Evolutionary conservation across 2,329 filamentous ascomycete species (phyloP), one percentile per base, ranked within the genome.

Genomic region (Herpotrichia juniperi): DNA sequence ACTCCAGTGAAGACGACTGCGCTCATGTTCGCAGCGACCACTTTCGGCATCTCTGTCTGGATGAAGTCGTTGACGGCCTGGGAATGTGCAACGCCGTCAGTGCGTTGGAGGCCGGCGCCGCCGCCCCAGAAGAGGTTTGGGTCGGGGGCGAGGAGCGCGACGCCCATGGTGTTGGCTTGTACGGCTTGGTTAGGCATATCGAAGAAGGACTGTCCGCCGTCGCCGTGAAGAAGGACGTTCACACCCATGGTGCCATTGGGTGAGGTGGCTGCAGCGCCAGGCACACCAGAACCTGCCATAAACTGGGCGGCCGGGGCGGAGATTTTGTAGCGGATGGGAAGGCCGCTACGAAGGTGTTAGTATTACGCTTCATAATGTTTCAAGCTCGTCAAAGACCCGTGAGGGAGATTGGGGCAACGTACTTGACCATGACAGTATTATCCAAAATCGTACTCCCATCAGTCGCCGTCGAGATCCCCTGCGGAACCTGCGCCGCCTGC

Each of bases 1-100:
- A 85, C 83, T 14, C 83, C 83, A 0, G 81, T 85, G 70, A 85
- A 85, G 62, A 80, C 82, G 43, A 85, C 79, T 35, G 81, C 76
- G 31, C 70, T 73, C 21, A 67, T 59, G 66, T 86, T 77, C 54
- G 85, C 84, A 2, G 82, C 78, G 6, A 85, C 76, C 39, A 82
- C 73, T 51, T 81, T 74, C 4, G 82, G 79, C 9, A 85, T 73
- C 22, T 79, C 76, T 3, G 73, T 65, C 37, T 76, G 71, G 47
- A 85, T 72, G 21, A 84, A 76, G 55, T 81, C 78, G 54, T 79
- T 78, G 37, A 85, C 81, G 24, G 82, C 82, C 54, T 82, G 79
- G 0, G 83, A 74, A 68, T 86, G 82, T 6, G 75, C 80, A 0
- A 78, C 81, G 53, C 83, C 83, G 62, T 85, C 79, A 4, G 79